These are phyloP conservation scores for Fusarium equiseti DNA, from an alignment of 2,329 filamentous ascomycete genomes.

Conservation along the genomic window DNA sequence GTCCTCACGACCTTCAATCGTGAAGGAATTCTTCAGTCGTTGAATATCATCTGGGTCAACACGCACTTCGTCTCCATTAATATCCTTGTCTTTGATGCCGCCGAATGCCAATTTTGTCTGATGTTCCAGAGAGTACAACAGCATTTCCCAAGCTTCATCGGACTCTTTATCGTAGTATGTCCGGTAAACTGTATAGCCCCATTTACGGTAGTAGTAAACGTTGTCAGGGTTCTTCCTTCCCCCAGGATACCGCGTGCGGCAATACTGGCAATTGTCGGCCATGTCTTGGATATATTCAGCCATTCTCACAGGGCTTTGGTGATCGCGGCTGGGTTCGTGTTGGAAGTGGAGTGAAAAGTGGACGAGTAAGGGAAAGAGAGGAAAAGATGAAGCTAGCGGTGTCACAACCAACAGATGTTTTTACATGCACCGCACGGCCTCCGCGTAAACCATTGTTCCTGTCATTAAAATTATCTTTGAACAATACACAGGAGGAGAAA, in stretches of 20 bases:
- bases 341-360: not conserved
- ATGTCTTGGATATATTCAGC: not conserved
- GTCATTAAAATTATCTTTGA: no score
- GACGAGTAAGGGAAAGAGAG: not conserved
- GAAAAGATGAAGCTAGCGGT: not conserved
- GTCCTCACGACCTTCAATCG: not conserved
- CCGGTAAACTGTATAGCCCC: not conserved
- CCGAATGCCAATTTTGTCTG: not conserved
- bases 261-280: not conserved
- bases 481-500: no score
- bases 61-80: not conserved
- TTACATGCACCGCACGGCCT: not conserved
- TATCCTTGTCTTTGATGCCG: no score
- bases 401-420: not conserved
- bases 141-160: not conserved
- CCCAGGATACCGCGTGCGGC: not conserved
- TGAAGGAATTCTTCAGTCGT: not conserved
- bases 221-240: not conserved
- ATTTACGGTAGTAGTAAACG: not conserved
- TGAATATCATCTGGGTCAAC: not conserved
- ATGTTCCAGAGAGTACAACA: not conserved
- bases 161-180: not conserved
- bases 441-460: not conserved
- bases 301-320: not conserved
- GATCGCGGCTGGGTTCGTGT: not conserved